Base-by-base conservation (phyloP, 2,329 filamentous ascomycete genomes). In the Epicoccum sorghinum region DNA sequence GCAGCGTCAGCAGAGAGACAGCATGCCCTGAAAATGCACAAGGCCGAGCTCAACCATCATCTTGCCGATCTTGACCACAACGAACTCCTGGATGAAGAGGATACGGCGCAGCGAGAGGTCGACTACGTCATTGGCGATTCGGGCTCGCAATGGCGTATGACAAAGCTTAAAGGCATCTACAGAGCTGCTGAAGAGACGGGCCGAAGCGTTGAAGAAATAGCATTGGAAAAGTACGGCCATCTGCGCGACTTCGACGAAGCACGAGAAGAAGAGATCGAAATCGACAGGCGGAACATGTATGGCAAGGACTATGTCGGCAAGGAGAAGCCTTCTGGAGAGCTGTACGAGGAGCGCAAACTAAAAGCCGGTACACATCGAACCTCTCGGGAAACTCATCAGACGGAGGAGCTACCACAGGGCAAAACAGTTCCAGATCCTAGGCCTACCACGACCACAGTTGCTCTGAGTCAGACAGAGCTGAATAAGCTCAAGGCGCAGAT, bases 71-170 rank as follows among this genome's bases (percentile, higher is more conserved):
- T 89, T 8, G 83, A 86, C 32, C 60, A 67, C 8, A 59, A 55
- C 1, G 61, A 54, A 3, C 59, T 62, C 6, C 60, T 57, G 1
- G 53, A 44, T 2, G 63, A 60, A 12, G 73, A 84, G 6, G 76
- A 83, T 59, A 80, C 83, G 1, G 78, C 81, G 0, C 77, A 85
- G 39, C 80, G 86, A 47, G 83, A 89, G 51, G 85, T 96, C 7
- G 80, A 85, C 53, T 99, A 98, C 70, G 90, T 79, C 0, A 96
- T 99, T 74, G 95, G 96, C 14, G 95, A 99, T 72, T 78, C 85
- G 6, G 93, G 95, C 0, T 93, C 93, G 12, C 86, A 91, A 65
- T 99, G 96, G 95, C 88, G 96, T 44, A 96, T 99, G 93, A 96
- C 89, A 5, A 97, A 93, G 74, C 84, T 99, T 29, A 92, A 89